Evolutionary conservation across 2,329 filamentous ascomycete species (phyloP).

Genomic region (Cladosporium sp.): DNA sequence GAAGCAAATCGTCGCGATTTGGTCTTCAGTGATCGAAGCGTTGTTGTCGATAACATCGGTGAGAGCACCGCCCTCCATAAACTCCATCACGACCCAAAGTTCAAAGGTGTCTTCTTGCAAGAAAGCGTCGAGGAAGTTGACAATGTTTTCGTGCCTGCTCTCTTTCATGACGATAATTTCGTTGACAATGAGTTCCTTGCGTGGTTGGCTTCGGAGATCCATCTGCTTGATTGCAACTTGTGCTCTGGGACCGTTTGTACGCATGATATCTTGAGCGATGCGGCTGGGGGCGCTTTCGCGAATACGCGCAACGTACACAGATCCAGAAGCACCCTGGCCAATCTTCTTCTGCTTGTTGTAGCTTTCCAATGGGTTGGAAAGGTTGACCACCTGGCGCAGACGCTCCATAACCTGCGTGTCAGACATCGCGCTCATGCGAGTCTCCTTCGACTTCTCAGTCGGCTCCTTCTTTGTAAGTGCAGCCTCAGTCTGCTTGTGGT

Average conservation of each 20-base stretch:
- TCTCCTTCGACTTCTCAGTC: slow-evolving; percentile 79
- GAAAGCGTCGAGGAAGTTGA: slow-evolving; percentile 98
- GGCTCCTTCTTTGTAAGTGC: slow-evolving; percentile 74
- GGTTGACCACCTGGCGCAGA: slow-evolving; percentile 89
- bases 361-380: slow-evolving; percentile 88
- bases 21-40: slow-evolving; percentile 86
- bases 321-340: slow-evolving; percentile 95
- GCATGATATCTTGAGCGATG: slow-evolving; percentile 74
- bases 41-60: slow-evolving; percentile 99
- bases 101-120: slow-evolving; percentile 91
- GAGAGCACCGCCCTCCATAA: slow-evolving; percentile 96
- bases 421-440: slow-evolving; percentile 97
- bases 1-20: slow-evolving; percentile 94
- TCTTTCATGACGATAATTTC: slow-evolving; percentile 99
- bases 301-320: slow-evolving; percentile 95
- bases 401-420: slow-evolving; percentile 97
- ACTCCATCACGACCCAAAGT: slow-evolving; percentile 99
- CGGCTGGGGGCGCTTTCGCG: slow-evolving; percentile 83
- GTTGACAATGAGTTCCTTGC: slow-evolving; percentile 98
- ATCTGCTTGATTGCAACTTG: slow-evolving; percentile 99
- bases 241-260: slow-evolving; percentile 75
- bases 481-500: slow-evolving; percentile 82
- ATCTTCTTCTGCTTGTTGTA: slow-evolving; percentile 99
- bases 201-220: slow-evolving; percentile 94
- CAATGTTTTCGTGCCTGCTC: slow-evolving; percentile 96